These are phyloP conservation scores for Buddleja alternifolia DNA, from an alignment of 257 asterid genomes.

Conservation along the genomic window DNA sequence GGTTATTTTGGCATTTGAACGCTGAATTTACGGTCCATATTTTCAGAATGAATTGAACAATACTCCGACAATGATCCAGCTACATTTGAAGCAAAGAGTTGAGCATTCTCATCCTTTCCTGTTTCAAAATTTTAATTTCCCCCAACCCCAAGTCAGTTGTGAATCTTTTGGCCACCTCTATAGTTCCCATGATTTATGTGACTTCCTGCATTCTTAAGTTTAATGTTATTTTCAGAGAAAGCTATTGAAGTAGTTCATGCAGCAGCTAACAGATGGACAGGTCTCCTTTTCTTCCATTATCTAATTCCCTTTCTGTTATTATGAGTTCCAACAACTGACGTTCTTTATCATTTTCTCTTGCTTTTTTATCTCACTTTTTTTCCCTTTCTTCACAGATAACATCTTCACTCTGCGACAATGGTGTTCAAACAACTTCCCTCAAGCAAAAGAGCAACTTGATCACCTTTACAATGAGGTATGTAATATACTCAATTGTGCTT, in stretches of 20 bases:
- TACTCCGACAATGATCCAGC: slow-evolving; percentile 93
- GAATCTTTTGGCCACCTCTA: neutral
- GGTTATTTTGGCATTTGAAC: slow-evolving; percentile 22
- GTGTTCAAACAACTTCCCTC: slow-evolving; percentile 94
- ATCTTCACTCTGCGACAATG: slow-evolving; percentile 87
- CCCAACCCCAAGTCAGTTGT: neutral
- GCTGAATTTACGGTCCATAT: slow-evolving; percentile 19
- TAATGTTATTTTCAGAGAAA: slow-evolving; percentile 53
- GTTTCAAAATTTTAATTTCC: slow-evolving; percentile 18
- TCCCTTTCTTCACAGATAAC: slow-evolving; percentile 60
- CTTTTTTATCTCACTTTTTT: neutral
- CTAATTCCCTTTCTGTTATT: slow-evolving; percentile 12
- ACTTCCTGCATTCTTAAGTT: slow-evolving; percentile 18
- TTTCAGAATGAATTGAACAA: slow-evolving; percentile 74
- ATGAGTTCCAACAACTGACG: slow-evolving; percentile 10
- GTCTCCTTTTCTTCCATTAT: slow-evolving; percentile 38
- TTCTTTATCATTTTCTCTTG: slow-evolving; percentile 1
- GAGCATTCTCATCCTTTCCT: slow-evolving; percentile 30
- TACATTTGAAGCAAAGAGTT: slow-evolving; percentile 87
- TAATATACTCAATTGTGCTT: neutral
- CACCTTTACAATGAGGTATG: slow-evolving; percentile 84
- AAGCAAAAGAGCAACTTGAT: slow-evolving; percentile 93
- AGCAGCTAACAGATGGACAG: slow-evolving; percentile 99
- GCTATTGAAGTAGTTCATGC: slow-evolving; percentile 79
- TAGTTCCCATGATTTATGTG: slow-evolving; percentile 1